These are phyloP conservation scores for Elaeis oleifera DNA, from an alignment of 202 grass and related monocot species.

Conservation along the genomic window DNA sequence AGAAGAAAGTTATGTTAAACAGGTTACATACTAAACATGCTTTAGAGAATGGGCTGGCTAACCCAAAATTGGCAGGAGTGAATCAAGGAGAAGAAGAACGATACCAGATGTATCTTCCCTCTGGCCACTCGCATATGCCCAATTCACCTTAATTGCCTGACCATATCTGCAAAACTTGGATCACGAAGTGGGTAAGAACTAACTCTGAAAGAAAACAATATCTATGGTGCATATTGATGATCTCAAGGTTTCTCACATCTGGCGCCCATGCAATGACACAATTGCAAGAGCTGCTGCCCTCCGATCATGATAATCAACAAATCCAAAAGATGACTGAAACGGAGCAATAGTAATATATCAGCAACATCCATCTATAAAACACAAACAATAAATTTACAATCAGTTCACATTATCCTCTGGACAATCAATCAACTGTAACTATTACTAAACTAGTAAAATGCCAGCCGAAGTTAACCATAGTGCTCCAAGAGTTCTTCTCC, in stretches of 20 bases:
- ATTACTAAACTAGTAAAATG: too few relatives aligned
- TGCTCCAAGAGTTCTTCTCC: too few relatives aligned
- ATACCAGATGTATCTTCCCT: slow-evolving; percentile 82
- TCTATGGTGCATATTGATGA: slow-evolving; percentile 1
- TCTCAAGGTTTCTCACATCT: slow-evolving; percentile 38
- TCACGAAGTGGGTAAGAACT: neutral
- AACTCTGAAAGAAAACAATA: slow-evolving; percentile 2
- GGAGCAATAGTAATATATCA: slow-evolving; percentile 6
- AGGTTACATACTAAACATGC: neutral
- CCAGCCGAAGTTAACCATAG: too few relatives aligned
- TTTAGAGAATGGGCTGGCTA: neutral
- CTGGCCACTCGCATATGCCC: slow-evolving; percentile 73
- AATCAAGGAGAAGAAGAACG: neutral
- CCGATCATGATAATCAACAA: slow-evolving; percentile 84
- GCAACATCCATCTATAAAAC: too few relatives aligned
- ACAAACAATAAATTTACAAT: too few relatives aligned
- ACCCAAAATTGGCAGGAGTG: neutral
- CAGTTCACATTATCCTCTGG: too few relatives aligned
- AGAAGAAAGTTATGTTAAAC: slow-evolving; percentile 4
- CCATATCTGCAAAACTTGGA: slow-evolving; percentile 46
- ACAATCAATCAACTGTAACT: too few relatives aligned
- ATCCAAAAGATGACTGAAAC: slow-evolving; percentile 72
- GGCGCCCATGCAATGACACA: slow-evolving; percentile 60
- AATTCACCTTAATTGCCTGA: slow-evolving; percentile 86
- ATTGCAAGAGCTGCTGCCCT: slow-evolving; percentile 75